Evolutionary conservation across 352 stramenopile genomes (phyloP).

Genomic region (Saprolegnia diclina): DNA sequence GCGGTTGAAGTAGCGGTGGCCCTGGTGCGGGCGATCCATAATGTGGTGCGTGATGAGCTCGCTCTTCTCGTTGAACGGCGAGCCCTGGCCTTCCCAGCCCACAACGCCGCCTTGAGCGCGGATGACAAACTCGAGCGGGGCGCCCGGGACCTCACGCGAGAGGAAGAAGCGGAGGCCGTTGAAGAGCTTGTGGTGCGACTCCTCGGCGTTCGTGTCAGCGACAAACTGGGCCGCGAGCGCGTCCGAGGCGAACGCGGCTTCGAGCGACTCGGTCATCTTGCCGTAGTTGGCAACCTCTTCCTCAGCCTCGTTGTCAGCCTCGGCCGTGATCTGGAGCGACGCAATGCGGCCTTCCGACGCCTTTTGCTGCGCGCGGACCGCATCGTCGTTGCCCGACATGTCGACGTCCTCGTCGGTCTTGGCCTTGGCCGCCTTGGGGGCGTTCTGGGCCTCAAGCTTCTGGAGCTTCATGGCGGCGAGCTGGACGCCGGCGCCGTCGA

Average conservation of each 20-base stretch:
- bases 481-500: slow-evolving; percentile 69
- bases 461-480: slow-evolving; percentile 65
- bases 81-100: slow-evolving; percentile 93
- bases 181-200: slow-evolving; percentile 73
- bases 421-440: slow-evolving; percentile 25
- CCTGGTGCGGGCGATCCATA: slow-evolving; percentile 91
- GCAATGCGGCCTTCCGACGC: slow-evolving; percentile 85
- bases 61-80: slow-evolving; percentile 88
- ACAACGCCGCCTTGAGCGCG: slow-evolving; percentile 91
- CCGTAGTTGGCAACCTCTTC: slow-evolving; percentile 64
- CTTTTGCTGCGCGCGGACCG: slow-evolving; percentile 70
- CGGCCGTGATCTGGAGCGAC: slow-evolving; percentile 40
- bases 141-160: slow-evolving; percentile 92
- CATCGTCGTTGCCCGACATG: slow-evolving; percentile 29
- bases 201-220: slow-evolving; percentile 74
- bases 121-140: slow-evolving; percentile 95
- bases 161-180: slow-evolving; percentile 85
- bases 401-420: slow-evolving; percentile 27
- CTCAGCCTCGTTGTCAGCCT: slow-evolving; percentile 73
- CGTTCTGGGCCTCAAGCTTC: slow-evolving; percentile 35
- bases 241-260: slow-evolving; percentile 79
- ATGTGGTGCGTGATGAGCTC: slow-evolving; percentile 96
- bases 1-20: slow-evolving; percentile 82
- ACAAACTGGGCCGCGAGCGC: slow-evolving; percentile 75
- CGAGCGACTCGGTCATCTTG: slow-evolving; percentile 87